A percentile compares a stretch with the other conserved stretches of the same genome.
phyloP scores from a whole-genome alignment of 1,284 basidiomycete genomes.

The Fomitopsis schrenkii region DNA sequence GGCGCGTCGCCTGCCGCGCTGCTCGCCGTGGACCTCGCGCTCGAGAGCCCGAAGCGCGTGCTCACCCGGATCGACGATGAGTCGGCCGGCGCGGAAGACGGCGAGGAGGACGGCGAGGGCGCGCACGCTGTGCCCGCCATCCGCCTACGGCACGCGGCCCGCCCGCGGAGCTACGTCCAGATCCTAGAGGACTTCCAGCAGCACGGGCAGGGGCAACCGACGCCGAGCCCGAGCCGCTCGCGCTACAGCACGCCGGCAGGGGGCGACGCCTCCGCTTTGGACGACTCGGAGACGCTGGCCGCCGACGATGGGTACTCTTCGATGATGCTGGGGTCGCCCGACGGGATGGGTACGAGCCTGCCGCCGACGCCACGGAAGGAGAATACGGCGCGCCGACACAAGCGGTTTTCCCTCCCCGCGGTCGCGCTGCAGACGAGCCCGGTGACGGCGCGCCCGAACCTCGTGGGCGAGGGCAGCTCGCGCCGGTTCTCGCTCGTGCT shows the following conservation, averaged over 20 bases:
- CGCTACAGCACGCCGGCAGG: constrained; percentile 22
- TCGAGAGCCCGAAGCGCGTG: constrained; percentile 24
- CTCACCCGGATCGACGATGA: constrained; percentile 23
- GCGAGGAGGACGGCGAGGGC: constrained; percentile 8
- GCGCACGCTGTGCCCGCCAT: constrained; percentile 27
- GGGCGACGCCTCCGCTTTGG: constrained; percentile 16
- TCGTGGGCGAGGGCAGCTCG: constrained; percentile 32
- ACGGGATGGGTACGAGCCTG: constrained; percentile 9
- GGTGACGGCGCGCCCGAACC: constrained; percentile 56
- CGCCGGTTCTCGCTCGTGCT: constrained; percentile 59
- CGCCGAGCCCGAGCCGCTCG: constrained; percentile 23
- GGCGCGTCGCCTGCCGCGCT: constrained; percentile 31
- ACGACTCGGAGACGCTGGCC: constrained; percentile 19
- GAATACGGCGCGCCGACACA: constrained; percentile 56
- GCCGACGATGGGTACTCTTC: constrained; percentile 11
- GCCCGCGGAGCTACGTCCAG: constrained; percentile 60
- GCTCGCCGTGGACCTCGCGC: constrained; percentile 39
- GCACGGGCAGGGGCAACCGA: constrained; percentile 11
- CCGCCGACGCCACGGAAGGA: constrained; percentile 35
- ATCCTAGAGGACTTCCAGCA: constrained; percentile 60
- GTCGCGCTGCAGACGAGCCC: constrained; percentile 67
- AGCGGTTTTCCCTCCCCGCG: constrained; percentile 71
- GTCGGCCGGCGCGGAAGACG: background rate
- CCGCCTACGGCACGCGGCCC: constrained; percentile 33
- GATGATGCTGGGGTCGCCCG: background rate